These are phyloP conservation scores for Pelargonium australe DNA, from an alignment of 441 rosid genomes.

Conservation along the genomic window DNA sequence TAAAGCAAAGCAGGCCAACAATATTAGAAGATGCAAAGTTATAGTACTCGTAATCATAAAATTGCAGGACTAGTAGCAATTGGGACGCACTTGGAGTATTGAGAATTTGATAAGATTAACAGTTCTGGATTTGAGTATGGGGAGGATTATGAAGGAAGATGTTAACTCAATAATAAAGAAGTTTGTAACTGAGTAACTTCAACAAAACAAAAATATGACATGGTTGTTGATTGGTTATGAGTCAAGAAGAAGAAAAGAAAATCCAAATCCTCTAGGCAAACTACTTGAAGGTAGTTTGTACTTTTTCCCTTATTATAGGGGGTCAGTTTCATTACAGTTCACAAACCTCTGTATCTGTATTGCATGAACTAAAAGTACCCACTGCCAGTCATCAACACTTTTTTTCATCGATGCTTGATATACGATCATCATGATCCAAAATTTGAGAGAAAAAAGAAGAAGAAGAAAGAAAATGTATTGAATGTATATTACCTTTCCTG, in stretches of 20 bases:
- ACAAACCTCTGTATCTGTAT: neutral
- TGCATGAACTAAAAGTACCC: neutral
- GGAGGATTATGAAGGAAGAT: neutral
- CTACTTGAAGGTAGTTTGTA: too few species aligned
- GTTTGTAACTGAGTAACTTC: too few species aligned
- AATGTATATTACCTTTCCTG: constrained; percentile 49
- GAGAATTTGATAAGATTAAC: neutral
- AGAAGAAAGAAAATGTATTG: neutral
- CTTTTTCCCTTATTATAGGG: too few species aligned
- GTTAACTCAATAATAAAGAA: neutral
- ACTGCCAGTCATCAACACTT: neutral
- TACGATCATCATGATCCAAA: neutral
- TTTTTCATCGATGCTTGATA: neutral
- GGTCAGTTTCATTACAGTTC: neutral
- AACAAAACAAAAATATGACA: neutral
- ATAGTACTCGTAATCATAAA: neutral
- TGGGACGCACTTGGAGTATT: neutral
- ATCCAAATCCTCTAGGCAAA: too few species aligned
- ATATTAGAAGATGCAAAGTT: neutral
- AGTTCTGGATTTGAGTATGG: neutral
- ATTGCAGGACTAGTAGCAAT: neutral
- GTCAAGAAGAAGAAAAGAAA: neutral
- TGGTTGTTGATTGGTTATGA: neutral
- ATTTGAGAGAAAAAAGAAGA: neutral
- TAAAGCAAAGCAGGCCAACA: neutral